Conservation (phyloP, 2,329 filamentous ascomycete genomes). For the Metarhizium sp. region DNA sequence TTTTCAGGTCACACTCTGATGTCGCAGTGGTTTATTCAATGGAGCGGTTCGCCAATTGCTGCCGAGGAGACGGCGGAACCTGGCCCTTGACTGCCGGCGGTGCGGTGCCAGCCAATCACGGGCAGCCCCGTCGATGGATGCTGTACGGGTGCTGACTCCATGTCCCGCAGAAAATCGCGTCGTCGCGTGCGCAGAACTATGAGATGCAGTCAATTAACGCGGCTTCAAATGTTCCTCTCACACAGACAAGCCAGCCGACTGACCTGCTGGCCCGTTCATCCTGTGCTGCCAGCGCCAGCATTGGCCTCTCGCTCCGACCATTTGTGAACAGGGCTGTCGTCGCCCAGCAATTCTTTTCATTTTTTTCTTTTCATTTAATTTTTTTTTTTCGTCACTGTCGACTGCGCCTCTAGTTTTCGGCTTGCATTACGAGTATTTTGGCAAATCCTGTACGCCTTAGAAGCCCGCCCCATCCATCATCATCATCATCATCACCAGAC, state of each 20-base stretch:
- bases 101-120: not conserved
- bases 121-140: not conserved
- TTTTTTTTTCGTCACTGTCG: no score
- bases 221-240: not conserved
- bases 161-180: not conserved
- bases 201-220: conserved; percentile 11
- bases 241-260: not conserved
- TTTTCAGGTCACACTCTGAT: no score
- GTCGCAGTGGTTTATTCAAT: no score
- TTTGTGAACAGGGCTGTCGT: not conserved
- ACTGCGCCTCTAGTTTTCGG: no score
- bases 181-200: not conserved
- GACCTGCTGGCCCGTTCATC: not conserved
- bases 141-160: no score
- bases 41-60: no score
- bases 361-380: no score
- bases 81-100: no score
- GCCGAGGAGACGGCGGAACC: no score
- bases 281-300: not conserved
- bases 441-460: no score
- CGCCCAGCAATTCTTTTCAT: not conserved
- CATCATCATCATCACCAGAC: not conserved
- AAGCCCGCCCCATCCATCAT: not conserved
- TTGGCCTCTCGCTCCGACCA: not conserved
- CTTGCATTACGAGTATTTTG: no score